Conservation (phyloP, 306 rosid genomes). For the Parietaria judaica region DNA sequence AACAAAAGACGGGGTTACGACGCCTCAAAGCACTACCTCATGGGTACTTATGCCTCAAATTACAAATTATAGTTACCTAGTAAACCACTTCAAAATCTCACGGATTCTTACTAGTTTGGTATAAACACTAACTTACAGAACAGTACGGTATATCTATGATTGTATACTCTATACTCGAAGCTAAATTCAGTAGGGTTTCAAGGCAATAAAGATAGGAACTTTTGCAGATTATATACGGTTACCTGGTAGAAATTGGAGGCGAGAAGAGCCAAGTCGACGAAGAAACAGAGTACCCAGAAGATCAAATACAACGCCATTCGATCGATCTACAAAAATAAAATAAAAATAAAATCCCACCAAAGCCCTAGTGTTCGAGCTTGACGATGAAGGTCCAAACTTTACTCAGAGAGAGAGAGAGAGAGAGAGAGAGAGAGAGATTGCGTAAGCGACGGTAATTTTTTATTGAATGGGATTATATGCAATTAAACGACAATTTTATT, state of each 20-base stretch:
- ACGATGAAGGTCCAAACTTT: not conserved
- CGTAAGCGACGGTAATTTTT: too few species aligned
- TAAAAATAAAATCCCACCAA: not conserved
- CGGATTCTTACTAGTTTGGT: not conserved
- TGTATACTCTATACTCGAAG: not conserved
- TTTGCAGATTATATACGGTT: not conserved
- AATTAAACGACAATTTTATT: too few species aligned
- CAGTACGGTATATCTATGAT: too few species aligned
- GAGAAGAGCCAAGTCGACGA: slow-evolving; percentile 52
- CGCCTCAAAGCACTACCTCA: too few species aligned
- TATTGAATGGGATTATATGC: too few species aligned
- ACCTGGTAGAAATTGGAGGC: slow-evolving; percentile 76
- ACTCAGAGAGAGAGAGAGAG: not conserved
- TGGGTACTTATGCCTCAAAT: too few species aligned
- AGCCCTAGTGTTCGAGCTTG: not conserved
- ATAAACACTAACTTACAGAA: not conserved
- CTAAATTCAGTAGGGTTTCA: not conserved
- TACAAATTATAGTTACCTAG: too few species aligned
- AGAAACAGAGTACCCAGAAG: slow-evolving; percentile 62
- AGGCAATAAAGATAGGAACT: not conserved
- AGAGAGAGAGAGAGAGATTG: not conserved
- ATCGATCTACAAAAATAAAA: not conserved
- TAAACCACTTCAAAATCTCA: not conserved
- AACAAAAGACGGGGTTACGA: too few species aligned
- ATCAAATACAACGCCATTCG: slow-evolving; percentile 33